These are phyloP conservation scores for Globisporangium splendens DNA, from an alignment of 352 stramenopile genomes.

Conservation along the genomic window DNA sequence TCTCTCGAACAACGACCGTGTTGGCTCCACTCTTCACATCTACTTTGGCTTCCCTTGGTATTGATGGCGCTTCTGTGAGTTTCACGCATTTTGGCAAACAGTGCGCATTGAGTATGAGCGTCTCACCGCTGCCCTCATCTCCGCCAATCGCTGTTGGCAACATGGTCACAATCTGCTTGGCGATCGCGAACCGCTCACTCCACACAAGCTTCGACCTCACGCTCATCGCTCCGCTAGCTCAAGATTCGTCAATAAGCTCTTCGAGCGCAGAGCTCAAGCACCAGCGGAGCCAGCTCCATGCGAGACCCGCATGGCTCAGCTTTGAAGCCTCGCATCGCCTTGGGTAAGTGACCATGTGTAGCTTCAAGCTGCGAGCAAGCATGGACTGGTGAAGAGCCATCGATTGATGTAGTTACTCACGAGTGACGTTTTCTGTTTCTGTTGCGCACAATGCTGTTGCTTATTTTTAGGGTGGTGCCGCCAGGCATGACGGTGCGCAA, in stretches of 20 bases:
- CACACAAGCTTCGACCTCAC: constrained; percentile 59
- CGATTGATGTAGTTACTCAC: neutral
- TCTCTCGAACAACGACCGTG: neutral
- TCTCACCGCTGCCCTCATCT: constrained; percentile 26
- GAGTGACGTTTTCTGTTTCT: neutral
- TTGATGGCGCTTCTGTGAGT: neutral
- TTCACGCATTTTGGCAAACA: constrained; percentile 32
- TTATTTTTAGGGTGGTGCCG: constrained; percentile 25
- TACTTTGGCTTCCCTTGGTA: constrained; percentile 4
- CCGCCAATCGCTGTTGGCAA: constrained; percentile 15
- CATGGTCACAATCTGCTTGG: constrained; percentile 38
- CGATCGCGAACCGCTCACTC: constrained; percentile 50
- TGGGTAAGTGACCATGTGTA: constrained; percentile 31
- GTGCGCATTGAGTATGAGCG: constrained; percentile 37
- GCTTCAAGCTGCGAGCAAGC: neutral
- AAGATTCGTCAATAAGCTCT: neutral
- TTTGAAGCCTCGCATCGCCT: constrained; percentile 71
- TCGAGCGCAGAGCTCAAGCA: neutral
- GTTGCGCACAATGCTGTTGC: neutral
- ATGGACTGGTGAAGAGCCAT: constrained; percentile 1
- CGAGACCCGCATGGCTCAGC: constrained; percentile 27
- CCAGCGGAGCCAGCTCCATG: neutral
- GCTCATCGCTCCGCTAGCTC: constrained; percentile 36
- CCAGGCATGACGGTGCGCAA: constrained; percentile 55
- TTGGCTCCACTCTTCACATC: neutral